phyloP scores from a whole-genome alignment of 257 asterid genomes.

The Solanum corneliomulleri region DNA sequence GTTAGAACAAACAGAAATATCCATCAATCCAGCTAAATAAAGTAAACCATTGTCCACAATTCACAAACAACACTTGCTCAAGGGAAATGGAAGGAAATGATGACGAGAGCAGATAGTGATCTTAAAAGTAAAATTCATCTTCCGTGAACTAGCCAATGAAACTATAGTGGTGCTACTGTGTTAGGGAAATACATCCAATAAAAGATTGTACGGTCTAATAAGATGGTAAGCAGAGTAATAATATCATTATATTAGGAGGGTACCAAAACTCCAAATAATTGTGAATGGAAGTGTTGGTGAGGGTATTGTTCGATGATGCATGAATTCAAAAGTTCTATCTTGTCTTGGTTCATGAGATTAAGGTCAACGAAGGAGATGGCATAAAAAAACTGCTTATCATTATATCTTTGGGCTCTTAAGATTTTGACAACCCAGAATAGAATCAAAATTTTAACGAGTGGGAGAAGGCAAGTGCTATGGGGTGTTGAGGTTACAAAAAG shows the following conservation, averaged over 20 bases:
- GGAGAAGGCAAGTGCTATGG: neutral
- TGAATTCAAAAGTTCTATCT: neutral
- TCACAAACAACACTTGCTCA: neutral
- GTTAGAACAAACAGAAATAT: neutral
- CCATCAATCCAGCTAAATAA: neutral
- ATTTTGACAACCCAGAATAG: neutral
- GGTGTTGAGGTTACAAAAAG: neutral
- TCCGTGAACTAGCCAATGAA: neutral
- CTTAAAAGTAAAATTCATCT: neutral
- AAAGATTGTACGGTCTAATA: neutral
- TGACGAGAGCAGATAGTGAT: neutral
- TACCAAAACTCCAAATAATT: neutral
- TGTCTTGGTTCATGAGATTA: neutral
- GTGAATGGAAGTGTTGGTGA: neutral
- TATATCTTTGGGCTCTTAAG: neutral
- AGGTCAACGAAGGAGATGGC: neutral
- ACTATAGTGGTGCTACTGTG: neutral
- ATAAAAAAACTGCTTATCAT: neutral
- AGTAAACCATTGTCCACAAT: neutral
- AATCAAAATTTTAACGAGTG: neutral
- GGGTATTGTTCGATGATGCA: neutral
- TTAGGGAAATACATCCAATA: neutral
- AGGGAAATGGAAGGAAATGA: neutral
- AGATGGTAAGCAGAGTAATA: neutral
- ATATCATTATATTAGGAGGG: neutral